These are phyloP conservation scores for Scheffersomyces lignosus DNA, from an alignment of 805 yeast genomes.

Conservation along the genomic window DNA sequence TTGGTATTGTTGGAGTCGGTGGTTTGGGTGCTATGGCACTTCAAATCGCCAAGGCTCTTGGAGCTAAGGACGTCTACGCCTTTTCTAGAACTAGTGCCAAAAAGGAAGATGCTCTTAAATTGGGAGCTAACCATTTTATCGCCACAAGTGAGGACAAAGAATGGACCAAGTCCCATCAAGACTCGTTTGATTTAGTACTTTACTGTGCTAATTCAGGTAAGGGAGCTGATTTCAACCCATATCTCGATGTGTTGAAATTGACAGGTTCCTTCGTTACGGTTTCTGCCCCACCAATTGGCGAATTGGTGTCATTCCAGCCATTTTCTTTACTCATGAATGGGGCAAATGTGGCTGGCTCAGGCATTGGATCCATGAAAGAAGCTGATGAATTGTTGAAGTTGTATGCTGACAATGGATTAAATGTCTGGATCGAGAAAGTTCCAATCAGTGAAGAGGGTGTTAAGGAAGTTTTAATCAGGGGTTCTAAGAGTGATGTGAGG, in stretches of 20 bases:
- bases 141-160: conserved; percentile 10
- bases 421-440: conserved; percentile 35
- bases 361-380: conserved; percentile 35
- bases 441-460: conserved; percentile 34
- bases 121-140: conserved; percentile 16
- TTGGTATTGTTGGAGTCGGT: conserved; percentile 65
- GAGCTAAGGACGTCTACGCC: conserved; percentile 53
- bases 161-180: not conserved
- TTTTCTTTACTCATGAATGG: conserved; percentile 24
- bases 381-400: conserved; percentile 36
- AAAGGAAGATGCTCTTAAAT: conserved; percentile 14
- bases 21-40: conserved; percentile 70
- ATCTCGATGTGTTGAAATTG: conserved; percentile 21
- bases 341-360: conserved; percentile 27
- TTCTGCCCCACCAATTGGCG: conserved; percentile 26
- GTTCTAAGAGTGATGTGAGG: conserved; percentile 33
- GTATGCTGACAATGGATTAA: conserved; percentile 35
- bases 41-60: conserved; percentile 59
- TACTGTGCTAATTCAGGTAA: conserved; percentile 45
- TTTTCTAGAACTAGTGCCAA: conserved; percentile 22
- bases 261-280: conserved; percentile 24
- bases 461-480: conserved; percentile 31
- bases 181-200: conserved; percentile 44
- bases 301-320: conserved; percentile 20
- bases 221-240: conserved; percentile 17